phyloP scores from a whole-genome alignment of 768 basidiomycete genomes.

The Rhizopogon vulgaris region DNA sequence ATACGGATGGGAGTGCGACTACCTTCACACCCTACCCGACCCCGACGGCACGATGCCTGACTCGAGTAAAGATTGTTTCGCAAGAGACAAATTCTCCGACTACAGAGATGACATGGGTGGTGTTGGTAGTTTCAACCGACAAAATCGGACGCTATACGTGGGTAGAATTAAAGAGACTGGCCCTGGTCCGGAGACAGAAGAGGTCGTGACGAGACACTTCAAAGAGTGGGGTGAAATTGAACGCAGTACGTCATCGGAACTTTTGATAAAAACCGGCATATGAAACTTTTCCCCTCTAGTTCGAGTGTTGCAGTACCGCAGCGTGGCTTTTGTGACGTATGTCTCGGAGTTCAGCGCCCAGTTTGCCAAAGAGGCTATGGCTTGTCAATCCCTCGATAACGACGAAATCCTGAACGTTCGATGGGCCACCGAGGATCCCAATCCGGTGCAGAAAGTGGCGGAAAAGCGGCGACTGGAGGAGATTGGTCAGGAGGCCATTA shows the following conservation, averaged over 20 bases:
- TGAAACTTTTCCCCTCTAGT: slow-evolving; percentile 37
- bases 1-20: slow-evolving; percentile 97
- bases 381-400: slow-evolving; percentile 94
- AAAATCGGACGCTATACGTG: slow-evolving; percentile 92
- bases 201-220: slow-evolving; percentile 86
- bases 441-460: slow-evolving; percentile 80
- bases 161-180: slow-evolving; percentile 93
- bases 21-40: slow-evolving; percentile 84
- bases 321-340: slow-evolving; percentile 97
- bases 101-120: slow-evolving; percentile 99
- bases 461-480: slow-evolving; percentile 83
- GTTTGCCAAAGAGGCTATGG: slow-evolving; percentile 99
- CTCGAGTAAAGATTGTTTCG: slow-evolving; percentile 94
- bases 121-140: slow-evolving; percentile 91
- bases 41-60: slow-evolving; percentile 68
- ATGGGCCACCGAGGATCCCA: slow-evolving; percentile 99
- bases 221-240: slow-evolving; percentile 95
- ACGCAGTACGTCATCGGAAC: slow-evolving; percentile 54
- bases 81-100: slow-evolving; percentile 92
- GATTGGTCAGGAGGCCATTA: slow-evolving; percentile 82
- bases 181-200: slow-evolving; percentile 83
- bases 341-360: slow-evolving; percentile 78
- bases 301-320: slow-evolving; percentile 88
- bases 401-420: slow-evolving; percentile 98
- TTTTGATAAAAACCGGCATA: background rate